These are phyloP conservation scores for Globisporangium radiosum DNA, from an alignment of 352 stramenopile genomes.

Conservation along the genomic window DNA sequence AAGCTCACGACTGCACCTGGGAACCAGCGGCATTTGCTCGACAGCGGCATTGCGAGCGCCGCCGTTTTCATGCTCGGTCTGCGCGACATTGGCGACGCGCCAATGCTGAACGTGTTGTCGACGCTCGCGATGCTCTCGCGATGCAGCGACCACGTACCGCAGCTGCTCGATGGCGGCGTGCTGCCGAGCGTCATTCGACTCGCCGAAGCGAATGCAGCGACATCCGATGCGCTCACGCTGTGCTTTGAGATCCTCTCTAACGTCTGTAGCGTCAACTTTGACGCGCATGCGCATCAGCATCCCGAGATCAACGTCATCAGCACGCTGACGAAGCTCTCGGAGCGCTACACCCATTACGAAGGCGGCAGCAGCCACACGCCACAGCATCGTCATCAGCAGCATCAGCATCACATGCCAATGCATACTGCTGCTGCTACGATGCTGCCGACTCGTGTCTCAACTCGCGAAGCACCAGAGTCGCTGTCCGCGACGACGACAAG, in stretches of 20 bases:
- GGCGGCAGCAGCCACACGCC: constrained; percentile 2
- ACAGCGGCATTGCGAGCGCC: constrained; percentile 28
- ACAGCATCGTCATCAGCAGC: neutral
- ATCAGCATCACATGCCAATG: no score
- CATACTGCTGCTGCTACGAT: no score
- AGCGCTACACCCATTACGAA: constrained; percentile 22
- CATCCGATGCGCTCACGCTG: constrained; percentile 26
- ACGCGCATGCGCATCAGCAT: constrained; percentile 25
- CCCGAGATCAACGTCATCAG: constrained; percentile 65
- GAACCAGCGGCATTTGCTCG: constrained; percentile 45
- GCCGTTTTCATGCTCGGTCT: constrained; percentile 45
- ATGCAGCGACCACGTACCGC: constrained; percentile 28
- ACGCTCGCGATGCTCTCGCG: constrained; percentile 45
- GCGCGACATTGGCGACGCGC: constrained; percentile 18
- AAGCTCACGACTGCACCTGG: constrained; percentile 60
- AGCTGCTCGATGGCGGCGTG: constrained; percentile 44
- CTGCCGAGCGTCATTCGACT: constrained; percentile 45
- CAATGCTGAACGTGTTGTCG: constrained; percentile 40
- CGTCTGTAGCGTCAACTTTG: constrained; percentile 52
- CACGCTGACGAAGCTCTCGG: constrained; percentile 63
- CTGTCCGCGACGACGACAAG: neutral
- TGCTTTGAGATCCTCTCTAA: constrained; percentile 79
- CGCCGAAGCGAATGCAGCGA: constrained; percentile 22
- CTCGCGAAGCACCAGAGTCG: neutral
- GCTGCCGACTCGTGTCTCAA: neutral